A percentile compares a stretch with the other conserved stretches of the same genome.
Conservation (phyloP, 495 filamentous ascomycete genomes). For the Aspergillus kassunensis region DNA sequence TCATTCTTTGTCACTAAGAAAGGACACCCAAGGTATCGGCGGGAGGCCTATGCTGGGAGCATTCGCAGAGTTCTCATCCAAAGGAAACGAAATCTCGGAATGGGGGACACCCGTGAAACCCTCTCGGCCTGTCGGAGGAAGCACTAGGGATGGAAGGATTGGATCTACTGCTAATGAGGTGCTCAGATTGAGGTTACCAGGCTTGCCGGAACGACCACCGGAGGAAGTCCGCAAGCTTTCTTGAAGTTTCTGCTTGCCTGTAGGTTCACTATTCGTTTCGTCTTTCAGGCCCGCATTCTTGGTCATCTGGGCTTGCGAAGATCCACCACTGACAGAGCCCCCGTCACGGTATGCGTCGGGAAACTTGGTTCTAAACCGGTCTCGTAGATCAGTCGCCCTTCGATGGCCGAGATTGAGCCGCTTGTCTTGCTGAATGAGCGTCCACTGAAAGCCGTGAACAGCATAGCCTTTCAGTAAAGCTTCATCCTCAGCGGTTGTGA, state of each 20-base stretch:
- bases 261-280: neutral
- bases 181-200: constrained; percentile 5
- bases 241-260: neutral
- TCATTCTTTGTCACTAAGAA: constrained; percentile 16
- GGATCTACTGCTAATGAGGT: constrained; percentile 24
- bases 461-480: constrained; percentile 72
- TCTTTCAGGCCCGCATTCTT: constrained; percentile 7
- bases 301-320: constrained; percentile 8
- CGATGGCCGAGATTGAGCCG: constrained; percentile 62
- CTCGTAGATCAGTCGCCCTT: constrained; percentile 73
- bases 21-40: constrained; percentile 43
- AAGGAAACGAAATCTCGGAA: constrained; percentile 26
- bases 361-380: constrained; percentile 76
- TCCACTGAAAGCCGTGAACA: constrained; percentile 75
- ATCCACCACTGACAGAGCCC: constrained; percentile 39
- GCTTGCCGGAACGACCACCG: constrained; percentile 5
- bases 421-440: constrained; percentile 69
- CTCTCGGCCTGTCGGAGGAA: constrained; percentile 28
- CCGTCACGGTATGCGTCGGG: constrained; percentile 65
- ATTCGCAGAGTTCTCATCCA: constrained; percentile 30
- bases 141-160: constrained; percentile 27
- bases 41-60: constrained; percentile 27
- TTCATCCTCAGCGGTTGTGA: constrained; percentile 71
- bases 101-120: constrained; percentile 15
- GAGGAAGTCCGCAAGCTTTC: constrained; percentile 12